phyloP scores from a whole-genome alignment of 345 rosid species.

The Aegle marmelos region DNA sequence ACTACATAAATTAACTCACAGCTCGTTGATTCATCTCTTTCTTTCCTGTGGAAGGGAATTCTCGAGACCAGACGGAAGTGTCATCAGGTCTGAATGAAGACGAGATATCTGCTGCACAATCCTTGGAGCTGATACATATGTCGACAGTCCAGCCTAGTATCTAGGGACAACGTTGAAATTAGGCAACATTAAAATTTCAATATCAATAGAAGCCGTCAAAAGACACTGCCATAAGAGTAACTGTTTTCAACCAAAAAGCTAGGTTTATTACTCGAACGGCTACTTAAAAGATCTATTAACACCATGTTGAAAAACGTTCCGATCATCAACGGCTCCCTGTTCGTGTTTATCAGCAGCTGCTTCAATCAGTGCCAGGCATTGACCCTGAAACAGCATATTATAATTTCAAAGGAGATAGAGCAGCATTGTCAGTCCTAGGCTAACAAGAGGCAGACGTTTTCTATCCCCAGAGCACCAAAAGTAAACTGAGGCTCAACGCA shows the following conservation, averaged over 20 bases:
- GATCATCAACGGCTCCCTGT: constrained; percentile 95
- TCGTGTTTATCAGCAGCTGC: constrained; percentile 96
- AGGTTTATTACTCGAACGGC: constrained; percentile 67
- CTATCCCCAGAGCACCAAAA: background rate
- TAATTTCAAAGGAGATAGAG: background rate
- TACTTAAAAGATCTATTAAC: constrained; percentile 89
- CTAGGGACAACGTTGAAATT: constrained; percentile 31
- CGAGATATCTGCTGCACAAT: constrained; percentile 81
- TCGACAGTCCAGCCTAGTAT: constrained; percentile 67
- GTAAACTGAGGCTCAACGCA: background rate
- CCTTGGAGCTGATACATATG: constrained; percentile 90
- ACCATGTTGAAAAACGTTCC: constrained; percentile 85
- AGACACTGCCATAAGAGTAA: background rate
- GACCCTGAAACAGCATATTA: constrained; percentile 39
- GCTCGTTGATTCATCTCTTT: constrained; percentile 83
- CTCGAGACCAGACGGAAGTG: constrained; percentile 85
- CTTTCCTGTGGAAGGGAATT: constrained; percentile 87
- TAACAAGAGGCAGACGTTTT: background rate
- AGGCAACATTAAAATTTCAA: constrained; percentile 1
- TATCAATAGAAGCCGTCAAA: constrained; percentile 3
- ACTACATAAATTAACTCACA: constrained; percentile 47
- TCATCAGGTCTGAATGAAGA: constrained; percentile 70
- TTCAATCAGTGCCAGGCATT: constrained; percentile 75
- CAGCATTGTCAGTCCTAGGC: background rate
- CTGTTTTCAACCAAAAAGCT: background rate